Percentiles rank a stretch among this genome's conserved stretches.
phyloP scores from a whole-genome alignment of 2,329 filamentous ascomycete genomes.

The Blumeria graminis region DNA sequence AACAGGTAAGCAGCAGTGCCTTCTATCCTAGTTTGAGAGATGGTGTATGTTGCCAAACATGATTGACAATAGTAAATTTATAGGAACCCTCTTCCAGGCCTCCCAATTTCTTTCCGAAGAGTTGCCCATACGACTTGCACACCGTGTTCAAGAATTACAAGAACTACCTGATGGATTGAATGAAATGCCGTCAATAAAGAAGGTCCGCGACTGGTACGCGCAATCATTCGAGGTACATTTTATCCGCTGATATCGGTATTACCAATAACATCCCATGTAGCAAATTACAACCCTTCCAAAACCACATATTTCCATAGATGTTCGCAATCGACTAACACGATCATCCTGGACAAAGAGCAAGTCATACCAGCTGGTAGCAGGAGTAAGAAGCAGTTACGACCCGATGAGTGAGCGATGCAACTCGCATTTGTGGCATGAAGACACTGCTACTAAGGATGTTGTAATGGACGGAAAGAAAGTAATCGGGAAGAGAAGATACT shows the following conservation, averaged over 20 bases:
- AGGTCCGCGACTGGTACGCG: slow-evolving; percentile 94
- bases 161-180: slow-evolving; percentile 86
- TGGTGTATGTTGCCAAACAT: not conserved
- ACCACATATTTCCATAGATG: slow-evolving; percentile 49
- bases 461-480: slow-evolving; percentile 26
- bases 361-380: slow-evolving; percentile 43
- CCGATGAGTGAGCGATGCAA: slow-evolving; percentile 62
- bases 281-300: slow-evolving; percentile 77
- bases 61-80: slow-evolving; percentile 3
- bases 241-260: slow-evolving; percentile 24
- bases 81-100: slow-evolving; percentile 86
- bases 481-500: slow-evolving; percentile 48
- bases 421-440: slow-evolving; percentile 24
- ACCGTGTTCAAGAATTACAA: slow-evolving; percentile 83
- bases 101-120: slow-evolving; percentile 98
- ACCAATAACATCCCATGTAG: slow-evolving; percentile 22
- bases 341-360: slow-evolving; percentile 30
- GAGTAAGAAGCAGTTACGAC: slow-evolving; percentile 76
- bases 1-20: slow-evolving; percentile 33
- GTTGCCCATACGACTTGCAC: slow-evolving; percentile 83
- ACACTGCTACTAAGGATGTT: slow-evolving; percentile 20
- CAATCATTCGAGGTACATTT: slow-evolving; percentile 83
- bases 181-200: slow-evolving; percentile 91
- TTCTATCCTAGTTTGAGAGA: not conserved
- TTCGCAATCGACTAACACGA: slow-evolving; percentile 55